Conservation (phyloP, 2,329 filamentous ascomycete genomes). For the Calonectria ilicicola region DNA sequence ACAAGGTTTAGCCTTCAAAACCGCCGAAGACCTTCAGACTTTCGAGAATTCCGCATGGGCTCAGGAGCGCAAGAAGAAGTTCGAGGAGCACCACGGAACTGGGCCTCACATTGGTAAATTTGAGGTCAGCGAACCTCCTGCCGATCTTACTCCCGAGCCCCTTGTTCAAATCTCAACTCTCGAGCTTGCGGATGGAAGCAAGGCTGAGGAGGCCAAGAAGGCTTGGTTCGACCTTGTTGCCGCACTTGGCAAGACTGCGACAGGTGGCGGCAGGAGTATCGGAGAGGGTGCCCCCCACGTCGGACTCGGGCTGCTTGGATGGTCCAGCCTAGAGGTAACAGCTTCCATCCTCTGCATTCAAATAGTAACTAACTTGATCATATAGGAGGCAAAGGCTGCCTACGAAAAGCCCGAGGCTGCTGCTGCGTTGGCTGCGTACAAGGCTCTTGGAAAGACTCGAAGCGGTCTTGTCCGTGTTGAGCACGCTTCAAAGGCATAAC, state of each 20-base stretch:
- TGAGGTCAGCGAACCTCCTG: slow-evolving; percentile 13
- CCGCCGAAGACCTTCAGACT: slow-evolving; percentile 2
- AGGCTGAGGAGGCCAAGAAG: background rate
- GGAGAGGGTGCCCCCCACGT: slow-evolving; percentile 3
- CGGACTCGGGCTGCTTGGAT: slow-evolving; percentile 13
- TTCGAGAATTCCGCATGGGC: slow-evolving; percentile 12
- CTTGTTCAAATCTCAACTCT: slow-evolving; percentile 21
- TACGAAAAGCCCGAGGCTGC: slow-evolving; percentile 17
- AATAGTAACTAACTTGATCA: background rate
- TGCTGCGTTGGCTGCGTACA: slow-evolving; percentile 10
- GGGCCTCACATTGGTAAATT: background rate
- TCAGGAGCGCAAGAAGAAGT: background rate
- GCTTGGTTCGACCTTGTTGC: slow-evolving; percentile 10
- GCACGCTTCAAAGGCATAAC: background rate
- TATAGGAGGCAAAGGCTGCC: slow-evolving; percentile 15
- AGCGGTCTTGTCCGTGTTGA: slow-evolving; percentile 10
- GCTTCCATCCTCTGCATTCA: too few species aligned
- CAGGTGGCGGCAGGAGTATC: slow-evolving; percentile 1
- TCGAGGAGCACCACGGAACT: background rate
- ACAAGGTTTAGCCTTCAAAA: slow-evolving; percentile 9
- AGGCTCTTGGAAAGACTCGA: slow-evolving; percentile 8
- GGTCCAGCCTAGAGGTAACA: slow-evolving; percentile 21
- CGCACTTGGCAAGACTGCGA: slow-evolving; percentile 12
- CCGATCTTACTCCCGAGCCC: background rate
- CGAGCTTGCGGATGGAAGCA: background rate